phyloP scores from a whole-genome alignment of 116 monocot genomes.

The Dioscorea cayenensis region DNA sequence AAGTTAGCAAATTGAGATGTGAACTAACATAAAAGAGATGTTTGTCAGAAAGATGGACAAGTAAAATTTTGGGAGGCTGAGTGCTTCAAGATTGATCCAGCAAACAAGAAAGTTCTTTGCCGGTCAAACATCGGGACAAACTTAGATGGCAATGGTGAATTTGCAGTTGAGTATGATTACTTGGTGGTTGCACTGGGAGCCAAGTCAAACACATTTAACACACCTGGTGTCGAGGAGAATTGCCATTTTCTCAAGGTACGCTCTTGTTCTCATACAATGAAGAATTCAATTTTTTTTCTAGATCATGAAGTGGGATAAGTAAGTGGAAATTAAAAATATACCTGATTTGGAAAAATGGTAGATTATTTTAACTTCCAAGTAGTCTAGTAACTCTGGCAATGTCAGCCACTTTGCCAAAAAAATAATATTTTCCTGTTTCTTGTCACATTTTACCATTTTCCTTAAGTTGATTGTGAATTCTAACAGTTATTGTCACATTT shows the following conservation, averaged over 20 bases:
- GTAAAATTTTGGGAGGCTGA: slow-evolving; percentile 93
- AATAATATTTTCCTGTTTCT: no score
- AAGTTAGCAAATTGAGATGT: neutral
- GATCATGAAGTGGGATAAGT: no score
- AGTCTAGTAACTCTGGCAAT: no score
- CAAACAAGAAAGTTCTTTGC: slow-evolving; percentile 71
- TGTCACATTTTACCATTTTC: no score
- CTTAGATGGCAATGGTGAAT: slow-evolving; percentile 80
- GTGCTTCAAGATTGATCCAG: slow-evolving; percentile 84
- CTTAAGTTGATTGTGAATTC: no score
- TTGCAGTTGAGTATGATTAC: slow-evolving; percentile 82
- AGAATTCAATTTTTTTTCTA: no score
- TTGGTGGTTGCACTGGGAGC: slow-evolving; percentile 81
- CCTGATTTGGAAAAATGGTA: no score
- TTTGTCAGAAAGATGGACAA: slow-evolving; percentile 56
- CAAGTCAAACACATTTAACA: slow-evolving; percentile 80
- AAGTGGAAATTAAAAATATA: no score
- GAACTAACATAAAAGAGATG: neutral
- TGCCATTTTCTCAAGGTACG: slow-evolving; percentile 91
- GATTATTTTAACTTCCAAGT: no score
- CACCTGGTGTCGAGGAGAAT: slow-evolving; percentile 84
- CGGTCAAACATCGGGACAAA: slow-evolving; percentile 68
- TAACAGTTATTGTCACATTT: no score
- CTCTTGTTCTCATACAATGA: neutral
- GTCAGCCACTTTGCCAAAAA: no score